These are phyloP conservation scores for Acer negundo DNA, from an alignment of 345 rosid species.

Conservation along the genomic window DNA sequence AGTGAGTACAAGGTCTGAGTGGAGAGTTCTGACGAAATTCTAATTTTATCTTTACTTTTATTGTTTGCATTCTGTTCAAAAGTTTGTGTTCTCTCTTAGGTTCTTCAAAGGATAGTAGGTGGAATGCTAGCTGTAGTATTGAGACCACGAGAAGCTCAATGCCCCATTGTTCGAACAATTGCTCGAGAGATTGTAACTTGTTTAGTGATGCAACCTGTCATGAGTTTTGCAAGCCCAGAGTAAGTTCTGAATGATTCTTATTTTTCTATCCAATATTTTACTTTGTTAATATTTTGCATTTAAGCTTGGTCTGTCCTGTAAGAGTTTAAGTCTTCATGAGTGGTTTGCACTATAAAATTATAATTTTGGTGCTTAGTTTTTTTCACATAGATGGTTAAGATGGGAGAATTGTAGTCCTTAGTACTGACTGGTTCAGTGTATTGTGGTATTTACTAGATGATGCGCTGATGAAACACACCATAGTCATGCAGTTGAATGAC, in stretches of 20 bases:
- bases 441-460: neutral
- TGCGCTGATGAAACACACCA: neutral
- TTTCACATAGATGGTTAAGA: neutral
- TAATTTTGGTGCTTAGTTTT: neutral
- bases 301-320: neutral
- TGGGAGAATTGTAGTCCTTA: neutral
- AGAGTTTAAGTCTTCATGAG: neutral
- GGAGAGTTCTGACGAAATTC: slow-evolving; percentile 33
- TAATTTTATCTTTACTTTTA: slow-evolving; percentile 13
- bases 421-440: neutral
- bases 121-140: slow-evolving; percentile 84
- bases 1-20: slow-evolving; percentile 99
- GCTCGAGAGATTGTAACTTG: slow-evolving; percentile 97
- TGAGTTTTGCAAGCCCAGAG: slow-evolving; percentile 85
- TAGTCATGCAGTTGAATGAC: neutral
- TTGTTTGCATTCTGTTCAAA: slow-evolving; percentile 16
- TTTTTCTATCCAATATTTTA: slow-evolving; percentile 13
- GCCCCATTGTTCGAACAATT: slow-evolving; percentile 83
- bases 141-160: slow-evolving; percentile 89
- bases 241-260: slow-evolving; percentile 41
- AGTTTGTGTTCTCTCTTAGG: slow-evolving; percentile 39
- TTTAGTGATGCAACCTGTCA: slow-evolving; percentile 85
- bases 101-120: slow-evolving; percentile 80
- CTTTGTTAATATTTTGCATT: neutral
- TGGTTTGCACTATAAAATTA: neutral